These are phyloP conservation scores for Silene latifolia DNA, from an alignment of 148 eudicot species.

Conservation along the genomic window DNA sequence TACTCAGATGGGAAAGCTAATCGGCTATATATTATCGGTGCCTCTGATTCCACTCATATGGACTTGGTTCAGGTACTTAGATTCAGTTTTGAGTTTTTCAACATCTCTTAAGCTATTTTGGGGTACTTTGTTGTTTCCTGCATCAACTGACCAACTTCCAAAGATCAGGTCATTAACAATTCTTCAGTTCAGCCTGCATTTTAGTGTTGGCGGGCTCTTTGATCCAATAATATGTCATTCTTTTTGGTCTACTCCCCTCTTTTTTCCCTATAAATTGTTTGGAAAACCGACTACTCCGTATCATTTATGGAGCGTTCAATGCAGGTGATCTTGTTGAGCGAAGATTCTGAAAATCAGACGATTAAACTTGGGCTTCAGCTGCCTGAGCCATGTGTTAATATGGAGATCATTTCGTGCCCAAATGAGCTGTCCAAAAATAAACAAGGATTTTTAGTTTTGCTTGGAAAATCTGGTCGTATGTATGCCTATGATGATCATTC, in stretches of 20 bases:
- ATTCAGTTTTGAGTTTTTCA: slow-evolving; percentile 5
- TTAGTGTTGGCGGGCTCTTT: slow-evolving; percentile 1
- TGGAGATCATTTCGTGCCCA: slow-evolving; percentile 55
- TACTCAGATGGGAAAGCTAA: slow-evolving; percentile 70
- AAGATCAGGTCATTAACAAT: background rate
- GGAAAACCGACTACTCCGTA: background rate
- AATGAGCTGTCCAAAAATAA: slow-evolving; percentile 58
- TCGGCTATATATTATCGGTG: slow-evolving; percentile 71
- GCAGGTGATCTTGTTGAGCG: slow-evolving; percentile 80
- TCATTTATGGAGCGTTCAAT: slow-evolving; percentile 6
- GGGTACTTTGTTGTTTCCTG: background rate
- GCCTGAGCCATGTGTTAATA: slow-evolving; percentile 60
- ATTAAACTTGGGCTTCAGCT: slow-evolving; percentile 74
- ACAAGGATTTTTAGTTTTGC: slow-evolving; percentile 57
- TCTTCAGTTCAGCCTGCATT: background rate
- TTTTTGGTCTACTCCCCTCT: background rate
- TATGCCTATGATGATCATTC: slow-evolving; percentile 73
- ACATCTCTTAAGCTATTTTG: background rate
- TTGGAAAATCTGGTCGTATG: slow-evolving; percentile 70
- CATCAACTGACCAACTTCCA: background rate
- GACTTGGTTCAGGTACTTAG: slow-evolving; percentile 73
- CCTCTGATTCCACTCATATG: slow-evolving; percentile 44
- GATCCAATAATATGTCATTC: background rate
- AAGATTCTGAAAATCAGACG: slow-evolving; percentile 74
- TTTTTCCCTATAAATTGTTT: background rate